Base-by-base conservation (phyloP, 768 basidiomycete genomes). In the Pleurotus citrinopileatus region DNA sequence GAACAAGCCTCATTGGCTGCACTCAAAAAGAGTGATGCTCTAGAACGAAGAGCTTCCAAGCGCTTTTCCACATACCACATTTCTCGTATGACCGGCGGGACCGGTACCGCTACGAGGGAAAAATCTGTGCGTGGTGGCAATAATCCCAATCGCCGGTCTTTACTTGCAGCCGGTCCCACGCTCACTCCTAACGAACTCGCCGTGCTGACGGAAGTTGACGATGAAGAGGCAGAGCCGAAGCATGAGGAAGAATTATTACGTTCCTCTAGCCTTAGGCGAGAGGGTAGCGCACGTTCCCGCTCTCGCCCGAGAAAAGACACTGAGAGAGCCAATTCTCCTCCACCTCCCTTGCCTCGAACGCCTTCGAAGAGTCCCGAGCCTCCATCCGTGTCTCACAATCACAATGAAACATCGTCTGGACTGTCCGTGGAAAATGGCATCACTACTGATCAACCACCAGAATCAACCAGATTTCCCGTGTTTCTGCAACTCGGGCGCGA, bases 41-140 rank as follows among this genome's bases (percentile, higher is more conserved):
- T 98, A 34, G 92, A 94, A 61, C 83, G 96, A 19, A 80, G 96
- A 42, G 96, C 96, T 15, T 94, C 91, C 19, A 98, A 98, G 66
- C 89, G 97, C 0, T 98, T 94, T 71, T 97, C 94, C 38, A 86
- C 87, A 1, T 98, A 96, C 66, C 91, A 94, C 59, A 89, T 98
- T 62, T 86, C 89, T 43, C 95, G 95, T 72, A 95, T 98, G 87
- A 87, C 92, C 2, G 84, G 86, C 13, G 73, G 68, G 22, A 67
- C 78, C 17, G 48, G 48, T 51, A 67, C 71, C 22, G n/a, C n/a
- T n/a, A 65, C 66, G 22, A 71, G 82, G 42, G 79, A 80, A 63
- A 72, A 82, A 22, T 76, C 82, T 13, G 46, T 79, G 51, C 74
- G 76, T n/a, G 27, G 47, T 23, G 66, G 68, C 15, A 75, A 81